Conservation (phyloP, 2,329 filamentous ascomycete genomes). For the Xylaria sp. region DNA sequence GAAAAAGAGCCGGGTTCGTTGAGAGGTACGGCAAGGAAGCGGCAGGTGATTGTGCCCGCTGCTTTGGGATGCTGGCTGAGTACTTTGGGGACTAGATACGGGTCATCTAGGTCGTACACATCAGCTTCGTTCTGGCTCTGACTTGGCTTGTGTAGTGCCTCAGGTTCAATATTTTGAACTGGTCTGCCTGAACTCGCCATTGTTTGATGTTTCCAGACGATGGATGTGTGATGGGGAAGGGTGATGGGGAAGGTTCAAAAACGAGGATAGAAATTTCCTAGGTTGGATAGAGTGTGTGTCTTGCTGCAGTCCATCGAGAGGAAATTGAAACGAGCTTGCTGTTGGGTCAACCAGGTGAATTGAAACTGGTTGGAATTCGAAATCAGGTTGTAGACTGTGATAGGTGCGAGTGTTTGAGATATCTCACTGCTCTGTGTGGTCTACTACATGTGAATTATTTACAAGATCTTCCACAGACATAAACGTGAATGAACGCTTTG, state of each 20-base stretch:
- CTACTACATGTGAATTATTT: background rate
- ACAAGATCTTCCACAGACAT: background rate
- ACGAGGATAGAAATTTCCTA: background rate
- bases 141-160: background rate
- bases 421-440: background rate
- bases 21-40: constrained; percentile 13
- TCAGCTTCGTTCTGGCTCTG: background rate
- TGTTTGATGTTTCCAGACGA: background rate
- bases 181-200: background rate
- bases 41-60: constrained; percentile 18
- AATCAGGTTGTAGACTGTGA: background rate
- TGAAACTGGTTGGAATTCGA: background rate
- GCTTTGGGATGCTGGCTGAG: background rate
- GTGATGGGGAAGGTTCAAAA: too few species aligned
- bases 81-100: constrained; percentile 2
- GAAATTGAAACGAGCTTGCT: background rate
- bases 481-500: constrained; percentile 3
- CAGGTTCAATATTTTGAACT: background rate
- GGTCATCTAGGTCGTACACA: constrained; percentile 32
- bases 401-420: too few species aligned
- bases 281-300: background rate
- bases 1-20: constrained; percentile 13
- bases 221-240: background rate
- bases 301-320: background rate
- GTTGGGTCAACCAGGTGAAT: background rate